Evolutionary conservation across 2,329 filamentous ascomycete species (phyloP).

Genomic region (Ophiostoma himal-ulmi): DNA sequence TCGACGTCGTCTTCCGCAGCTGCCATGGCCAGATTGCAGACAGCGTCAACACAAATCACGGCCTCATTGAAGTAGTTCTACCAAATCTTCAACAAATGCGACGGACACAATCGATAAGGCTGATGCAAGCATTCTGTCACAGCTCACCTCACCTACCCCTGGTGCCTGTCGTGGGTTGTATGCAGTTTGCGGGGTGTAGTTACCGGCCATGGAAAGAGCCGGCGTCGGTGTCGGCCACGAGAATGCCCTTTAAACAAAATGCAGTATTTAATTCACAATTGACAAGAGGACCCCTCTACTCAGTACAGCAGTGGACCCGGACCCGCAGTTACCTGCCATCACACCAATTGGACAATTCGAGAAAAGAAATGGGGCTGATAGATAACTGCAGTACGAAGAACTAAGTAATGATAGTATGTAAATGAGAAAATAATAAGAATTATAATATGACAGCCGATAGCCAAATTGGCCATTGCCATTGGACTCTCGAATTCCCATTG

Average conservation of each 20-base stretch:
- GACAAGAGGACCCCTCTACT: not conserved
- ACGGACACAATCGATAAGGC: not conserved
- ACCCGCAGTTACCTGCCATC: not conserved
- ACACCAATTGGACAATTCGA: not conserved
- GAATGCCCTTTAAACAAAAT: not conserved
- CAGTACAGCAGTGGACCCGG: not conserved
- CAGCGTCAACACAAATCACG: too few relatives aligned
- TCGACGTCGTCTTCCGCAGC: not conserved
- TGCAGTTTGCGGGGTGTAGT: slow-evolving; percentile 6
- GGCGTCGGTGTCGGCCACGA: slow-evolving; percentile 6
- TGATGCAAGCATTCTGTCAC: not conserved
- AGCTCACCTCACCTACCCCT: not conserved
- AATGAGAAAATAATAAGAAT: not conserved
- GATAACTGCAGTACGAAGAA: too few relatives aligned
- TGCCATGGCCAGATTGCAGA: not conserved
- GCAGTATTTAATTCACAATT: not conserved
- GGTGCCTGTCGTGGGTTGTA: slow-evolving; percentile 8
- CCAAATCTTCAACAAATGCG: too few relatives aligned
- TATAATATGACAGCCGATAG: not conserved
- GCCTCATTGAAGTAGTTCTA: too few relatives aligned
- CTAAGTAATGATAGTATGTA: not conserved
- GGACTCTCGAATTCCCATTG: not conserved
- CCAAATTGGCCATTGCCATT: slow-evolving; percentile 7
- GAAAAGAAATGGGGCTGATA: not conserved
- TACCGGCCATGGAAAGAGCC: not conserved